Base-by-base conservation (phyloP, 306 rosid genomes). In the Castanea sativa region DNA sequence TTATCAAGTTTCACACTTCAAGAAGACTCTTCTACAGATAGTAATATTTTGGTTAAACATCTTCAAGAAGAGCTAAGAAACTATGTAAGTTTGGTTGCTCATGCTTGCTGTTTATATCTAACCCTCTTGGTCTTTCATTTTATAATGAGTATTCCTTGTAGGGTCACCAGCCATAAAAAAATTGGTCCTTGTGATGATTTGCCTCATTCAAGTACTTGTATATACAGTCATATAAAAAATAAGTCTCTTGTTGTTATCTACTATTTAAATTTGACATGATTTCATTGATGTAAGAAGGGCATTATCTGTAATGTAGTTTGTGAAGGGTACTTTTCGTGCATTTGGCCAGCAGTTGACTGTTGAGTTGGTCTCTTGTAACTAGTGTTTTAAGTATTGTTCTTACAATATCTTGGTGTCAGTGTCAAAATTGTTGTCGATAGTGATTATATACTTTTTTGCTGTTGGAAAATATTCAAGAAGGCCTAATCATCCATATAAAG, bases 41-140 rank as follows among this genome's bases (percentile, higher is more conserved):
- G 76, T 81, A 69, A 82, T 83, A 73, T 72, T 76, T 84, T 95
- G 85, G 85, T 92, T 65, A 95, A 92, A 82, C 90, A 91, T 83
- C 84, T 95, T 82, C 99, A 95, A 35, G 92, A 92, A 78, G 97
- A 92, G 84, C 97, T 95, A 78, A 90, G 86, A 53, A 90, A 84
- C 86, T 92, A 82, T 77, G 99, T 95, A 84, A 78, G 99, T 82
- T 75, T 79, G 55, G 65, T 61, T 80, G 77, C 73, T 60, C 5
- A 18, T 71, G 21, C 25, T 69, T 58, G 53, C 15, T 25, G 16
- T 71, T 69, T 52, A 59, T 71, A 30, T 84, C 69, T 49, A 41
- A 69, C 41, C n/a, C 4, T 69, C 49, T 73, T 7, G 49, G 18
- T 29, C 71, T 41, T 69, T 51, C 59, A 21, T 51, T 76, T 57